phyloP scores from a whole-genome alignment of 805 yeast genomes.

The Schwanniomyces pseudopolymorphus region DNA sequence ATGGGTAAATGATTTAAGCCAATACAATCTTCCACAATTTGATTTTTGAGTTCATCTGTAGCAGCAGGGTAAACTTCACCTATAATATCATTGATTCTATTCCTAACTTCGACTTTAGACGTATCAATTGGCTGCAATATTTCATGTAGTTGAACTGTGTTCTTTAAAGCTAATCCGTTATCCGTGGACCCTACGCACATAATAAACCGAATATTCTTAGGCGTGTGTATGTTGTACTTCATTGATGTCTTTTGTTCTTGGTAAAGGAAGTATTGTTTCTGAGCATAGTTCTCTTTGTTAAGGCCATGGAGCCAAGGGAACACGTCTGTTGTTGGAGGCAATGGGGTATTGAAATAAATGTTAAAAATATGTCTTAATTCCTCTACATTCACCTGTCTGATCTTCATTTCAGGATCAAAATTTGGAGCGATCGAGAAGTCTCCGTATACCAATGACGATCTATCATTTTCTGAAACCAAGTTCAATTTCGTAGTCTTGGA shows the following conservation, averaged over 20 bases:
- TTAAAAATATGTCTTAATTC: constrained; percentile 22
- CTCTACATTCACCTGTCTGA: constrained; percentile 15
- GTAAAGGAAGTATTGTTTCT: constrained; percentile 43
- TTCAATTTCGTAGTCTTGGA: constrained; percentile 39
- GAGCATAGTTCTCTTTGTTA: constrained; percentile 55
- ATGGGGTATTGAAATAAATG: constrained; percentile 38
- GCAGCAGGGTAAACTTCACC: constrained; percentile 11
- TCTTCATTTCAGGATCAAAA: constrained; percentile 4
- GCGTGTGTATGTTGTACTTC: constrained; percentile 12
- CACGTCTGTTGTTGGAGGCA: constrained; percentile 65
- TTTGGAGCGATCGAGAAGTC: constrained; percentile 5
- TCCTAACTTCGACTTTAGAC: constrained; percentile 33
- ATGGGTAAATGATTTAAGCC: constrained; percentile 46
- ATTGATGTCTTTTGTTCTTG: constrained; percentile 18
- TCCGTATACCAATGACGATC: constrained; percentile 12
- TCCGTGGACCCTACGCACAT: constrained; percentile 32
- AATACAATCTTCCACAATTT: constrained; percentile 42
- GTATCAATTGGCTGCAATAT: constrained; percentile 50
- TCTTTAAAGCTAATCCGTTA: constrained; percentile 37
- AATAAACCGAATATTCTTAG: constrained; percentile 33
- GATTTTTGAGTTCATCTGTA: constrained; percentile 14
- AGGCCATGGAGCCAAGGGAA: constrained; percentile 94
- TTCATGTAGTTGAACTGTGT: constrained; percentile 55
- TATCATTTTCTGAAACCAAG: constrained; percentile 9
- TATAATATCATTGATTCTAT: constrained; percentile 18